Conservation (phyloP, 176 grass and related monocot genomes). For the Triticum dicoccoides region DNA sequence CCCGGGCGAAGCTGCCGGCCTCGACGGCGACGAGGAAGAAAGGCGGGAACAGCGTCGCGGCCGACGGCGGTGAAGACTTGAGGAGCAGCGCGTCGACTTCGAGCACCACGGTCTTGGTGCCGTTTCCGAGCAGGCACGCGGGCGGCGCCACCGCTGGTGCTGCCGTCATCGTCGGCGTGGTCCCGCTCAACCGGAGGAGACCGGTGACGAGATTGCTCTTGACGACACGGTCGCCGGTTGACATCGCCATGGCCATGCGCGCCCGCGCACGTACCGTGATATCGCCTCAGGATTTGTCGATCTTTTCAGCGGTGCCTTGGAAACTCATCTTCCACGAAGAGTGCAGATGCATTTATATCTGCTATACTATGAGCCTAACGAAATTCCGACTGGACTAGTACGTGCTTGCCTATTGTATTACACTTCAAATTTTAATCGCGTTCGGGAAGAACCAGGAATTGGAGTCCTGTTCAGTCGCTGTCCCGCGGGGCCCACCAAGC, state of each 20-base stretch:
- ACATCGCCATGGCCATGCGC: neutral
- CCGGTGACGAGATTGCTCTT: neutral
- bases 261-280: neutral
- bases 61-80: neutral
- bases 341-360: neutral
- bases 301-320: neutral
- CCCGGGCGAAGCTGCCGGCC: constrained; percentile 30
- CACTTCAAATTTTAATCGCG: too few relatives aligned
- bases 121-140: neutral
- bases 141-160: neutral
- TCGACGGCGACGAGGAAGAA: constrained; percentile 42
- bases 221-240: neutral
- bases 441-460: too few relatives aligned
- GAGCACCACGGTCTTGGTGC: neutral
- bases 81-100: constrained; percentile 38
- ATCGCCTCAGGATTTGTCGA: neutral
- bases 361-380: neutral
- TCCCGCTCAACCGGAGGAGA: neutral
- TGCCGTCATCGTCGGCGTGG: neutral
- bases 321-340: neutral
- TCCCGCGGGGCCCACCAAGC: too few relatives aligned
- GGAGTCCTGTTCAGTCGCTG: too few relatives aligned
- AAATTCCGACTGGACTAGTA: neutral
- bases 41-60: constrained; percentile 12
- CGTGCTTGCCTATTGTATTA: neutral